Conservation (phyloP, 176 grass and related monocot genomes). For the Triticum monococcum region DNA sequence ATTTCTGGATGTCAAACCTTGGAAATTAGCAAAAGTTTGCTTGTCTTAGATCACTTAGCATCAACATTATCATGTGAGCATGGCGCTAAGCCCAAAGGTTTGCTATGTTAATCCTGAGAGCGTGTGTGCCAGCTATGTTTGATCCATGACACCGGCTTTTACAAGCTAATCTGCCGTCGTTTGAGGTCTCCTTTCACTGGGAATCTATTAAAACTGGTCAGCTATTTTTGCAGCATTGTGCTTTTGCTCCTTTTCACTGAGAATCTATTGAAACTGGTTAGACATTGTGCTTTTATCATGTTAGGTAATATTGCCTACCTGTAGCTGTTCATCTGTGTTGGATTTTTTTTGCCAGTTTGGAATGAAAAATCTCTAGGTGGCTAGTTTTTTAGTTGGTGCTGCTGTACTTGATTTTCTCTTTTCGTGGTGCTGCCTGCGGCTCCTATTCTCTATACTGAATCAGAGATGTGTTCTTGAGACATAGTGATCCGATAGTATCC, state of each 20-base stretch:
- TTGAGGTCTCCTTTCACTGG: neutral
- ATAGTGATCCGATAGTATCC: neutral
- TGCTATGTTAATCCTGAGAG: neutral
- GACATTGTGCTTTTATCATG: neutral
- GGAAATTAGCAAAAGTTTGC: neutral
- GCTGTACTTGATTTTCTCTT: too few species aligned
- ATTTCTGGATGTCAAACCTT: neutral
- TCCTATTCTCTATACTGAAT: neutral
- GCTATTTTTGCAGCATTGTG: neutral
- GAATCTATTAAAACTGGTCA: neutral
- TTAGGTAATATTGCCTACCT: neutral
- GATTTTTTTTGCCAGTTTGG: neutral
- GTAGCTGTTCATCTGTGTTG: neutral
- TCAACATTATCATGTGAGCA: neutral
- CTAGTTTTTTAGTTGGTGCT: neutral
- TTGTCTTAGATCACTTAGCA: neutral
- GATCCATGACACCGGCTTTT: neutral
- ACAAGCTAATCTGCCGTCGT: neutral
- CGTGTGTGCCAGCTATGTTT: neutral
- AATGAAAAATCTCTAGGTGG: neutral
- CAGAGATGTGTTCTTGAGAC: neutral
- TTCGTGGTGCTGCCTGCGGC: neutral
- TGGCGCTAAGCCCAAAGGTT: neutral
- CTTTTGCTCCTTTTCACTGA: neutral
- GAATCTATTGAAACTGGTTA: too few species aligned